These are phyloP conservation scores for Penicillium capsulatum DNA, from an alignment of 2,329 filamentous ascomycete genomes.

Conservation along the genomic window DNA sequence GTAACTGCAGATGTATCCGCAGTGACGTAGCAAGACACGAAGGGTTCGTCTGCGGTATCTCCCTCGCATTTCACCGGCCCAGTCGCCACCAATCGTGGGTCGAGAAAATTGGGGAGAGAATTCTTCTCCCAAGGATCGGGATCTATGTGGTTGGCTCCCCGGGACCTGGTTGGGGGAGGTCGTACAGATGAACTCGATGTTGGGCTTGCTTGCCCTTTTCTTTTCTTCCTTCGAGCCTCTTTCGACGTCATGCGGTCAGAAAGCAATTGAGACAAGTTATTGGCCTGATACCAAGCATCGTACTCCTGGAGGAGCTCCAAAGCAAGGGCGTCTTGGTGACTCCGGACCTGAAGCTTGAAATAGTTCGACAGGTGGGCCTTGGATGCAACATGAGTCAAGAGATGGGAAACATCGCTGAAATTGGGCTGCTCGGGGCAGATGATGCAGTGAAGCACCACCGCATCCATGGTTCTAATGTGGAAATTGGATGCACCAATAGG, in stretches of 20 bases:
- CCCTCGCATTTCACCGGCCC: conserved; percentile 4
- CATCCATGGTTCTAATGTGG: conserved; percentile 32
- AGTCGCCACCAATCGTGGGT: conserved; percentile 27
- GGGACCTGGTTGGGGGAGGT: conserved; percentile 5
- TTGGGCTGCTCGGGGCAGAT: conserved; percentile 74
- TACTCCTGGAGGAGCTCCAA: conserved; percentile 61
- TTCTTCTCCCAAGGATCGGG: conserved; percentile 2
- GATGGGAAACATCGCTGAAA: conserved; percentile 87
- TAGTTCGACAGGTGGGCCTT: conserved; percentile 85
- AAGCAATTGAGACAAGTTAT: conserved; percentile 68
- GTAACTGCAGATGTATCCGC: conserved; percentile 2
- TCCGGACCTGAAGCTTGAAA: conserved; percentile 73
- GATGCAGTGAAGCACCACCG: conserved; percentile 70
- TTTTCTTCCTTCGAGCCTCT: conserved; percentile 61
- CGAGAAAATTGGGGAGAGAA: conserved; percentile 22
- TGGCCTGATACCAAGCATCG: conserved; percentile 70
- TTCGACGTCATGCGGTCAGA: conserved; percentile 74
- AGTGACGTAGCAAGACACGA: conserved; percentile 7
- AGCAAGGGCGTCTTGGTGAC: conserved; percentile 64
- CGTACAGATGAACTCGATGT: conserved; percentile 3
- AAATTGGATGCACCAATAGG: conserved; percentile 10
- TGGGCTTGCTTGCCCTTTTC: conserved; percentile 25
- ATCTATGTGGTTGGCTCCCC: background rate
- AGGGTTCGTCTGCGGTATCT: conserved; percentile 1
- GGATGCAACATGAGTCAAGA: conserved; percentile 86